Evolutionary conservation across 768 basidiomycete species (phyloP), one percentile per base, ranked within the genome.

Genomic region (Suillus hirtellus): DNA sequence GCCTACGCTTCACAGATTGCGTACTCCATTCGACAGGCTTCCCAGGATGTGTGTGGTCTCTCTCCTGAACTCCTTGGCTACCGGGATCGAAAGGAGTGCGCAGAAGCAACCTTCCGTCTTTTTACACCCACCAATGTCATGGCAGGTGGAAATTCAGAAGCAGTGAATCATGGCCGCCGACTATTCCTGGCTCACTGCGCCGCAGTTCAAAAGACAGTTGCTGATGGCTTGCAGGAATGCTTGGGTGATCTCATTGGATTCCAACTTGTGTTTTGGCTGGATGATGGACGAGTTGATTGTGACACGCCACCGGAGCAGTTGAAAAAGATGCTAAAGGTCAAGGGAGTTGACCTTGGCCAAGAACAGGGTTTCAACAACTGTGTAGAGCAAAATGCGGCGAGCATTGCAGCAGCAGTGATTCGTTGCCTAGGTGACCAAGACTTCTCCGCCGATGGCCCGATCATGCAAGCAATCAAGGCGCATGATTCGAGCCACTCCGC

Each of bases 21-120:
- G 0, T 83, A 79, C 66, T 88, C 92, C 10, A 83, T 95, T 54
- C 80, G 83, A 43, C 71, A 79, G 44, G 76, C 76, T 5, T 73
- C 75, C 12, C 72, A 78, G 15, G 86, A 90, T 65, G 76, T 89
- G 49, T 78, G 89, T 63, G 72, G 76, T 10, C 79, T 96, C 9
- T 89, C 92, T 3, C 86, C 87, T 37, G 81, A 82, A 58, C 77
- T 96, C 4, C 82, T 96, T 31, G 96, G 96, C 0, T 97, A 89
- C 72, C 68, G 75, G 17, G 86, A 87, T 68, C 83, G 85, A 60
- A 84, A 81, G 63, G 84, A 88, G 61, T 89, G 85, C 64, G 90
- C 90, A 0, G 78, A 85, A 64, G 84, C 86, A 3, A 85, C 87
- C 1, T 89, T 96, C 66, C 79, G 75, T 21, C 76, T 82, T 9